These are phyloP conservation scores for Tetradesmus obliquus DNA, from an alignment of 139 green algal species.

Conservation along the genomic window DNA sequence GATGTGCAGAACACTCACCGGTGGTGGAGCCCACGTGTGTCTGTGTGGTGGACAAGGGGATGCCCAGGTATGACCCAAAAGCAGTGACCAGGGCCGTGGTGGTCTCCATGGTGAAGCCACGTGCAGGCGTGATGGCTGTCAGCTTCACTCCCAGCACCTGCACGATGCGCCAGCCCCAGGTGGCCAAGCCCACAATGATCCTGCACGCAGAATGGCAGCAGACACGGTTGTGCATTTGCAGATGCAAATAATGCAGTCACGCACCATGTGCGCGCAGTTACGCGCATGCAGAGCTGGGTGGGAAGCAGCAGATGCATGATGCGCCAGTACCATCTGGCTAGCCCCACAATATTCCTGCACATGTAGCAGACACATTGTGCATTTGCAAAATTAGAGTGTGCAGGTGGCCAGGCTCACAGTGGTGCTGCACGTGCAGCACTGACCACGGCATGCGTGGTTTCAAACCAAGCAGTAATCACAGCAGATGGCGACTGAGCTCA, in stretches of 20 bases:
- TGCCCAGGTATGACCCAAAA: slow-evolving; percentile 69
- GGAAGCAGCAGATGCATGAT: slow-evolving; percentile 52
- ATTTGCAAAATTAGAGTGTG: too few species aligned
- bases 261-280: background rate
- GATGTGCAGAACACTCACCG: background rate
- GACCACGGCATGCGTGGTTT: too few species aligned
- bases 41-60: slow-evolving; percentile 85
- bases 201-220: background rate
- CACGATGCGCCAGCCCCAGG: slow-evolving; percentile 65
- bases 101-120: slow-evolving; percentile 79
- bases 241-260: background rate
- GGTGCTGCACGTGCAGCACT: too few species aligned
- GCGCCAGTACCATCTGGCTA: too few species aligned
- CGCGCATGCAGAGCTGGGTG: background rate
- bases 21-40: slow-evolving; percentile 67
- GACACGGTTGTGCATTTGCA: background rate
- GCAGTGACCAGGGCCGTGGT: slow-evolving; percentile 67
- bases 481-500: too few species aligned
- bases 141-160: slow-evolving; percentile 67
- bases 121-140: slow-evolving; percentile 65
- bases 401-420: too few species aligned
- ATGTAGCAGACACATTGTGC: too few species aligned
- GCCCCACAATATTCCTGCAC: too few species aligned
- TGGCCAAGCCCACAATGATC: slow-evolving; percentile 86
- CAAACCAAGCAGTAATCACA: too few species aligned